Evolutionary conservation across 805 yeast species (phyloP).

Genomic region (Candida xyloterini): DNA sequence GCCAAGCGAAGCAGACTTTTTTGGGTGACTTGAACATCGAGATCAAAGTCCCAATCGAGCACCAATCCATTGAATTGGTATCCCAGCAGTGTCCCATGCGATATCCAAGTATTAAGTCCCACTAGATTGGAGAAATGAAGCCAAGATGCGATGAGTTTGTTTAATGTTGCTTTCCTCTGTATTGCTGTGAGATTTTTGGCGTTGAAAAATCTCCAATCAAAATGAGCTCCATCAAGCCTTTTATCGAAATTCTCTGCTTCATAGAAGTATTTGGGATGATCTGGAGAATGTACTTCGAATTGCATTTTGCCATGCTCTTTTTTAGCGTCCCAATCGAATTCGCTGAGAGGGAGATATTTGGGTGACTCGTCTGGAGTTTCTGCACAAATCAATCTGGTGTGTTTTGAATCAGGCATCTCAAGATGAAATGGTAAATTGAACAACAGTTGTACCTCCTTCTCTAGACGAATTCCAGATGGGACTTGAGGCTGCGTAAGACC

Average conservation of each 20-base stretch:
- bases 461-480: constrained; percentile 3
- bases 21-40: constrained; percentile 61
- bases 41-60: constrained; percentile 61
- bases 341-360: constrained; percentile 4
- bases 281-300: not conserved
- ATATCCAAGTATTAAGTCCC: constrained; percentile 54
- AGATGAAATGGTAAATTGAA: constrained; percentile 1
- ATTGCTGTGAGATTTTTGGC: constrained; percentile 21
- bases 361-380: not conserved
- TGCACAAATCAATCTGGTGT: not conserved
- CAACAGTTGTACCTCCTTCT: not conserved
- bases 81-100: constrained; percentile 61
- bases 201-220: constrained; percentile 45
- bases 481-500: constrained; percentile 5
- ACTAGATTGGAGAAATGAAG: constrained; percentile 44
- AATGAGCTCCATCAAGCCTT: constrained; percentile 38
- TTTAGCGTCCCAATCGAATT: constrained; percentile 11
- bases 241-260: constrained; percentile 37
- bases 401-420: not conserved
- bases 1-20: constrained; percentile 42
- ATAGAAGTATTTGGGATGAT: constrained; percentile 36
- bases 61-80: constrained; percentile 59
- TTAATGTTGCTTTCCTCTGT: constrained; percentile 34
- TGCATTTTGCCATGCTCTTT: constrained; percentile 1
- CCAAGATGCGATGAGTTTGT: constrained; percentile 53